Evolutionary conservation across 495 filamentous ascomycete genomes (phyloP).

Genomic region (Talaromyces ruber): DNA sequence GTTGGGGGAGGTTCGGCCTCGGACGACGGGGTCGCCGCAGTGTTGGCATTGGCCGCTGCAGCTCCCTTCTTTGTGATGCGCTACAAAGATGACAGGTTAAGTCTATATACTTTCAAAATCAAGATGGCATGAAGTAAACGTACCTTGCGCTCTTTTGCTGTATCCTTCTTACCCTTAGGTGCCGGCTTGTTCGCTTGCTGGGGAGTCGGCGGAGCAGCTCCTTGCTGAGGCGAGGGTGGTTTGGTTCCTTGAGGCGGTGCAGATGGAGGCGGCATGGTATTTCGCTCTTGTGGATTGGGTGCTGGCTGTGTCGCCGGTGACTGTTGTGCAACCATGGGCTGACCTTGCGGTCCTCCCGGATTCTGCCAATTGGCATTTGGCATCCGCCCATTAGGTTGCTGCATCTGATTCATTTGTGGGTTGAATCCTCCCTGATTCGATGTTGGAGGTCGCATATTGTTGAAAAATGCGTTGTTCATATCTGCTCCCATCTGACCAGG

Average conservation of each 20-base stretch:
- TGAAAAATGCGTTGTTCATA: constrained; percentile 53
- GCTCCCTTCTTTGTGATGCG: constrained; percentile 64
- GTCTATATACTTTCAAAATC: constrained; percentile 7
- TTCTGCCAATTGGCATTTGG: constrained; percentile 45
- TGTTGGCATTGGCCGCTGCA: constrained; percentile 47
- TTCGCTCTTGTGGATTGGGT: constrained; percentile 65
- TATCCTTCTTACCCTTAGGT: constrained; percentile 74
- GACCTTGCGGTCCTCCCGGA: constrained; percentile 31
- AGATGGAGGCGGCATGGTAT: constrained; percentile 82
- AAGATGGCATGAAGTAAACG: constrained; percentile 26
- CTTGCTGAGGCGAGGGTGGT: constrained; percentile 74
- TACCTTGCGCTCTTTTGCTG: constrained; percentile 67
- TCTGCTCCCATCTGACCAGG: constrained; percentile 58
- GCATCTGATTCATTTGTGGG: constrained; percentile 51
- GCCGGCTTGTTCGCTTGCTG: constrained; percentile 66
- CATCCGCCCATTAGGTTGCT: constrained; percentile 37
- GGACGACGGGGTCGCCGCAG: constrained; percentile 61
- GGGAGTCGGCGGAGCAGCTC: constrained; percentile 80
- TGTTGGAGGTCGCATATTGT: constrained; percentile 75
- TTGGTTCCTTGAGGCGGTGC: constrained; percentile 56
- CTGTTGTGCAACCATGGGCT: constrained; percentile 50
- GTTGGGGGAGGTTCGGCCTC: constrained; percentile 67
- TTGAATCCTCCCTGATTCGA: constrained; percentile 68
- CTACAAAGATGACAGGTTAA: constrained; percentile 18
- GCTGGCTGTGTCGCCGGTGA: constrained; percentile 44